These are phyloP conservation scores for Suhomyces kunorum DNA, from an alignment of 1,139 yeast genomes.

Conservation along the genomic window DNA sequence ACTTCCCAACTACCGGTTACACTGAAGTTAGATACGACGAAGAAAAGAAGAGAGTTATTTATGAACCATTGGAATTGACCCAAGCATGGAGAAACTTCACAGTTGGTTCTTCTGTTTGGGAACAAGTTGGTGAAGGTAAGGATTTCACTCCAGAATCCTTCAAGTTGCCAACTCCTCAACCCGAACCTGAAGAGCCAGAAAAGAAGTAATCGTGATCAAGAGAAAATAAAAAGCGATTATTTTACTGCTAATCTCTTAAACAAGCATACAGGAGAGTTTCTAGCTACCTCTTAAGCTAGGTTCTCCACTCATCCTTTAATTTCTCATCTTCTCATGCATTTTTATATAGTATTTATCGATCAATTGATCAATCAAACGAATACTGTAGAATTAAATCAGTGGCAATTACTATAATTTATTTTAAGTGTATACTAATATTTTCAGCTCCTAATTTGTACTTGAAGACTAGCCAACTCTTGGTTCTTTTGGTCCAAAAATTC, in stretches of 20 bases:
- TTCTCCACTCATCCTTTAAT: conserved; percentile 6
- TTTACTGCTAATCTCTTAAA: neutral
- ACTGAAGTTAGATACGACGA: conserved; percentile 89
- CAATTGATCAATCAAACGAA: conserved; percentile 5
- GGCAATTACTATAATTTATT: neutral
- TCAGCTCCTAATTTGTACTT: conserved; percentile 19
- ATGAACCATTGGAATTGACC: conserved; percentile 86
- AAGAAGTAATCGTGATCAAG: conserved; percentile 15
- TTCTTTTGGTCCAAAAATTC: conserved; percentile 55
- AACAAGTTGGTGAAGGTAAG: conserved; percentile 85
- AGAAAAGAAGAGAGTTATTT: conserved; percentile 85
- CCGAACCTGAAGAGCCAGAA: conserved; percentile 52
- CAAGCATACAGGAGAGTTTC: conserved; percentile 7
- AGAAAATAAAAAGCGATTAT: conserved; percentile 3
- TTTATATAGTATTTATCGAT: conserved; percentile 15
- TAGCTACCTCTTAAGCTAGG: neutral
- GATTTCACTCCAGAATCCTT: conserved; percentile 81
- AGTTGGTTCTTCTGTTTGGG: conserved; percentile 89
- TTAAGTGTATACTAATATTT: neutral
- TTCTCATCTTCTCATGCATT: conserved; percentile 15
- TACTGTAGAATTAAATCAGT: neutral
- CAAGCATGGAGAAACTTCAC: conserved; percentile 92
- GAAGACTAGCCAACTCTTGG: conserved; percentile 50
- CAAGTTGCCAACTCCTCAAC: conserved; percentile 80
- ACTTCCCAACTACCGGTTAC: conserved; percentile 90